phyloP scores from a whole-genome alignment of 345 rosid species.

The Brassica nigra region DNA sequence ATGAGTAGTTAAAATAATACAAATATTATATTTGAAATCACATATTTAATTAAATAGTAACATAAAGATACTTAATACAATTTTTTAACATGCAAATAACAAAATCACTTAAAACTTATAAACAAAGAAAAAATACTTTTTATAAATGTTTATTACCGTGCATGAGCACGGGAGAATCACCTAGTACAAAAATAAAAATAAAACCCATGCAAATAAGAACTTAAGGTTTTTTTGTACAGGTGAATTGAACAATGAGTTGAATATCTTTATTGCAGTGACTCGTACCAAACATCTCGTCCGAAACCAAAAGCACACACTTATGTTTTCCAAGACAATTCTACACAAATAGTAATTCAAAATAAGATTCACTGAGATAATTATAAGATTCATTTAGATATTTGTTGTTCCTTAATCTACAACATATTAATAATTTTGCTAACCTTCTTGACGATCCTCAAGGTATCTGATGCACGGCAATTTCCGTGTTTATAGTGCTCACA shows the following conservation, averaged over 20 bases:
- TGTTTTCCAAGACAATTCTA: conserved; percentile 29
- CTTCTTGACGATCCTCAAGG: conserved; percentile 5
- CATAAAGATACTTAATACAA: too few relatives aligned
- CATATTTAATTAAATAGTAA: too few relatives aligned
- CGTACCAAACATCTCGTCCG: conserved; percentile 35
- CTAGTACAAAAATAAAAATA: too few relatives aligned
- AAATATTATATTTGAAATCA: too few relatives aligned
- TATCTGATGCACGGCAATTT: conserved; percentile 6
- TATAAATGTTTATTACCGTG: too few relatives aligned
- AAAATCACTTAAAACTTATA: too few relatives aligned
- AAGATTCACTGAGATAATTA: background rate
- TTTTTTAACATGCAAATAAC: too few relatives aligned
- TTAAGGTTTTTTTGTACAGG: conserved; percentile 8
- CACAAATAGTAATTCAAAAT: background rate
- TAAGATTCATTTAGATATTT: too few relatives aligned
- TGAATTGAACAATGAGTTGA: background rate
- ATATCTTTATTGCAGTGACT: conserved; percentile 4
- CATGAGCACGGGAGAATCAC: too few relatives aligned
- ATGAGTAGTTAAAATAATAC: too few relatives aligned
- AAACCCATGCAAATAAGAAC: background rate
- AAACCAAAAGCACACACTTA: background rate
- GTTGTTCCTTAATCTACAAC: background rate
- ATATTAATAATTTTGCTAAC: background rate
- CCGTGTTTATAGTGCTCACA: conserved; percentile 15
- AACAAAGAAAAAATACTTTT: background rate